phyloP scores from a whole-genome alignment of 225 moss, liverwort and hornwort species.

The Bryum argenteum region DNA sequence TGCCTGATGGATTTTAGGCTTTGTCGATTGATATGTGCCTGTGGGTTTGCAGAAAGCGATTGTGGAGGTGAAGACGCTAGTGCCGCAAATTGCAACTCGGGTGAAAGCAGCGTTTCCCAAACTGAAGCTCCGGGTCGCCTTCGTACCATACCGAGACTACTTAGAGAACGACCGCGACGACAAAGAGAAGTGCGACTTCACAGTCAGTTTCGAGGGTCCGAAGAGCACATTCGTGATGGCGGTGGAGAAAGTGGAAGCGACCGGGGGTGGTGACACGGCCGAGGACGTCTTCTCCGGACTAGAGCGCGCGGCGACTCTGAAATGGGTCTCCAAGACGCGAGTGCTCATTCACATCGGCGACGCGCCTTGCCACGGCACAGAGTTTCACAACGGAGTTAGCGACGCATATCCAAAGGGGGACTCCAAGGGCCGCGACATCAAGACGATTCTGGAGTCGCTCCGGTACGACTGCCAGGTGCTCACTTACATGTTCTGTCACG shows the following conservation, averaged over 20 bases:
- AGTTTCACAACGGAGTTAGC: not conserved
- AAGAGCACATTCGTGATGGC: not conserved
- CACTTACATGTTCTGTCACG: constrained; percentile 21
- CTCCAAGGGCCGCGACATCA: not conserved
- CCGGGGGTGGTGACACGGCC: not conserved
- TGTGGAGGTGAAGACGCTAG: constrained; percentile 48
- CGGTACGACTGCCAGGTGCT: not conserved
- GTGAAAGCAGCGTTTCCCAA: constrained; percentile 56
- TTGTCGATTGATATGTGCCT: too few species aligned
- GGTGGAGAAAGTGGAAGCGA: not conserved
- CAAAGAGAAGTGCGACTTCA: constrained; percentile 58
- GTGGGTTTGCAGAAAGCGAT: not conserved
- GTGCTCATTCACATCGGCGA: constrained; percentile 1
- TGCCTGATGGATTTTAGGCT: too few species aligned
- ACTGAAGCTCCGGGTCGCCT: constrained; percentile 44
- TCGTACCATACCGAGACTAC: constrained; percentile 67
- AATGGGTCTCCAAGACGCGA: not conserved
- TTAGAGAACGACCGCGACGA: constrained; percentile 36
- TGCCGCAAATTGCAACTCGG: constrained; percentile 44
- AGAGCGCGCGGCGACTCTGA: not conserved
- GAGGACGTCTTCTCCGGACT: constrained; percentile 15
- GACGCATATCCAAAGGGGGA: accelerated
- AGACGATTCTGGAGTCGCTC: not conserved
- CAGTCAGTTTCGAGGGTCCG: constrained; percentile 29
- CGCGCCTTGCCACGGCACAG: not conserved